Evolutionary conservation across 768 basidiomycete species (phyloP).

Genomic region (Serendipita vermifera): DNA sequence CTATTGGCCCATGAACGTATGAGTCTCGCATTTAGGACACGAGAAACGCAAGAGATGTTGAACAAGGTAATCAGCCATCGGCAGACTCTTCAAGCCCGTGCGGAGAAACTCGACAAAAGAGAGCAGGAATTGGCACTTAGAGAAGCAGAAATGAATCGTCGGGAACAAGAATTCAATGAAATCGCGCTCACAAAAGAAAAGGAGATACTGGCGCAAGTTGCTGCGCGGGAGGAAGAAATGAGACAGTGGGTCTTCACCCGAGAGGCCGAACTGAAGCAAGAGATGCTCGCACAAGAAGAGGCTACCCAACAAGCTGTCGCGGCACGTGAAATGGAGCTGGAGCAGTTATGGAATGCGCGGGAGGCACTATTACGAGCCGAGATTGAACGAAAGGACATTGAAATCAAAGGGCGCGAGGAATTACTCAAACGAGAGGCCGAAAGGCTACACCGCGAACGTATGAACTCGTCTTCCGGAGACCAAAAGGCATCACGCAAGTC

Average conservation of each 20-base stretch:
- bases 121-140: slow-evolving; percentile 31
- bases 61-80: slow-evolving; percentile 23
- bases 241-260: slow-evolving; percentile 43
- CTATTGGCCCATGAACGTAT: slow-evolving; percentile 70
- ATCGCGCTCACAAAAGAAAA: slow-evolving; percentile 11
- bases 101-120: slow-evolving; percentile 23
- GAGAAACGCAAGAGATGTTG: slow-evolving; percentile 64
- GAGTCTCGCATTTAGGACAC: slow-evolving; percentile 53
- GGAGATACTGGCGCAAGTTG: slow-evolving; percentile 11
- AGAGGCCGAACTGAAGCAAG: neutral
- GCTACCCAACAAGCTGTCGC: slow-evolving; percentile 6
- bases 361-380: slow-evolving; percentile 57
- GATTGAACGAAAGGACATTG: slow-evolving; percentile 54
- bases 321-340: slow-evolving; percentile 5
- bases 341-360: slow-evolving; percentile 22
- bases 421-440: slow-evolving; percentile 52
- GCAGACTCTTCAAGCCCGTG: slow-evolving; percentile 34
- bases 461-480: neutral
- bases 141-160: slow-evolving; percentile 45
- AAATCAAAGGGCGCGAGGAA: slow-evolving; percentile 44
- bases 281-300: slow-evolving; percentile 7
- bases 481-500: slow-evolving; percentile 9
- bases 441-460: slow-evolving; percentile 13
- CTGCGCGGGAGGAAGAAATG: slow-evolving; percentile 55
- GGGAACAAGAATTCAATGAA: slow-evolving; percentile 14